Base-by-base conservation (phyloP, 192 early-diverging fungal genomes). In the Chytriomyces sp. region DNA sequence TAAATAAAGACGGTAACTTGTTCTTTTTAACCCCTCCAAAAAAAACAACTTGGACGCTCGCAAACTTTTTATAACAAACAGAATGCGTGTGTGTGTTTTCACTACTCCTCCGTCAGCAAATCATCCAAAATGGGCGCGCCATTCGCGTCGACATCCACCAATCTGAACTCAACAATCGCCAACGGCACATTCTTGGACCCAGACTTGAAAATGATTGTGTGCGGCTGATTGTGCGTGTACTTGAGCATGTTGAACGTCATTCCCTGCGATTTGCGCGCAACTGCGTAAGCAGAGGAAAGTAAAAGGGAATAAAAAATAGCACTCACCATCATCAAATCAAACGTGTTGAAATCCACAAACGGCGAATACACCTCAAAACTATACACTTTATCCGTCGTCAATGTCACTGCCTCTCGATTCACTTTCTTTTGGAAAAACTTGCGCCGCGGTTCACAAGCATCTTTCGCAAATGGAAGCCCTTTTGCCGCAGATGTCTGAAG, bases 321-420 rank as follows among this genome's bases (percentile, higher is more conserved):
- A 3, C 53, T 57, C 53, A 57, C 69, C 69, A 71, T 50, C 8
- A 57, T 9, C 18, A 71, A 28, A 28, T 53, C 69, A 13, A 79
- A 18, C 11, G 79, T 82, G 64, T 64, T 78, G 45, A 84, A 72
- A 50, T 85, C 83, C 35, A 86, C 75, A 63, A 81, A 86, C 8
- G 82, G 80, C 48, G 85, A 73, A 76, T 86, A 86, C 45, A 79
- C 81, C 48, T 86, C 85, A 73, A 82, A 75, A 60, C 63, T 67
- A 73, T 83, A 86, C 13, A 84, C 59, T 5, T 78, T 13, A 45
- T 81, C 77, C 6, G 79, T 45, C n/a, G 48, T 47, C 44, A 86
- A 16, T 5, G 18, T 63, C 24, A 78, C 67, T 13, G 26, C 43
- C 47, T 69, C 49, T 8, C 82, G 62, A 10, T 76, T 62, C n/a